phyloP scores from a whole-genome alignment of 768 basidiomycete species.

The Scleroderma bovista region DNA sequence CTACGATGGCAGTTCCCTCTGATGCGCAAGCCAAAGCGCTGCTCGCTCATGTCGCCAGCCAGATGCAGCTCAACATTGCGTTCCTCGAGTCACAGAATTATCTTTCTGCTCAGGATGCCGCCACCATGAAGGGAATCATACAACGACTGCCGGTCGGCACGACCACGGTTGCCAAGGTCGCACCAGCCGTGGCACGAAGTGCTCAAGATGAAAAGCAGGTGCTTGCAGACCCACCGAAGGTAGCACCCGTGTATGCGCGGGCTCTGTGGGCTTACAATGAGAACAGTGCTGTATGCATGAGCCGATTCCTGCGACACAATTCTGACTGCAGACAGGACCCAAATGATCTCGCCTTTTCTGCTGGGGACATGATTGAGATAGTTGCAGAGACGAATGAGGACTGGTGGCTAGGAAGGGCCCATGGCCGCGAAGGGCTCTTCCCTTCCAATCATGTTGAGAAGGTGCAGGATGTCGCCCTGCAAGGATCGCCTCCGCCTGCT shows the following conservation, averaged over 20 bases:
- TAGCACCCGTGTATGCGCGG: slow-evolving; percentile 33
- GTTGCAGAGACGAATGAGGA: slow-evolving; percentile 76
- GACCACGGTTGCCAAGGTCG: slow-evolving; percentile 10
- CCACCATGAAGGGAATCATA: slow-evolving; percentile 37
- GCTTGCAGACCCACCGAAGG: slow-evolving; percentile 15
- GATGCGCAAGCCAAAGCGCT: slow-evolving; percentile 37
- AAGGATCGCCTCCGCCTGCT: slow-evolving; percentile 28
- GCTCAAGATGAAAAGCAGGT: not conserved
- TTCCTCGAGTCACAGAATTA: slow-evolving; percentile 54
- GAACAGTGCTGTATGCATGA: slow-evolving; percentile 39
- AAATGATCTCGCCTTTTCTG: slow-evolving; percentile 72
- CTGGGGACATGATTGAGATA: slow-evolving; percentile 76
- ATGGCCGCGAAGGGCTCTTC: slow-evolving; percentile 69
- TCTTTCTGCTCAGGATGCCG: slow-evolving; percentile 44
- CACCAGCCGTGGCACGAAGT: slow-evolving; percentile 8
- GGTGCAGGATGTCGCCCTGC: slow-evolving; percentile 33
- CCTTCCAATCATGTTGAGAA: slow-evolving; percentile 73
- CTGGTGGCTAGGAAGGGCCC: slow-evolving; percentile 77
- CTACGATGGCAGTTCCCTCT: slow-evolving; percentile 18
- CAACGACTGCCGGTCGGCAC: slow-evolving; percentile 36
- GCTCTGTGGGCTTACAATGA: slow-evolving; percentile 69
- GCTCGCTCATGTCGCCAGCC: slow-evolving; percentile 53
- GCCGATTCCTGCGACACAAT: slow-evolving; percentile 3
- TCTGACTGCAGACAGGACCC: slow-evolving; percentile 45
- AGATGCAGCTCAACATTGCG: slow-evolving; percentile 50